Evolutionary conservation across 148 eudicot genomes (phyloP).

Genomic region (Vaccinium myrtillus): DNA sequence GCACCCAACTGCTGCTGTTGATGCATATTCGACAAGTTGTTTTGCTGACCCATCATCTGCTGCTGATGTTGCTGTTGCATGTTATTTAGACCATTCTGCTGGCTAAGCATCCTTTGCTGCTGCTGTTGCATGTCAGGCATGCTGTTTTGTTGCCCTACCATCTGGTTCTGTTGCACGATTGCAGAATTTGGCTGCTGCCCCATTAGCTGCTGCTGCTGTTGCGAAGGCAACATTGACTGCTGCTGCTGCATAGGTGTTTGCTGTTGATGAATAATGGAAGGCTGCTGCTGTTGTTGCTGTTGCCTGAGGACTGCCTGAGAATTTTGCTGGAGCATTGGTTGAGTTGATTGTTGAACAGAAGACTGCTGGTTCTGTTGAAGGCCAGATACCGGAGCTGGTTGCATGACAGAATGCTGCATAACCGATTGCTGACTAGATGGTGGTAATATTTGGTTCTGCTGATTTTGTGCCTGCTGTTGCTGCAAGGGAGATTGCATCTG

Average conservation of each 20-base stretch:
- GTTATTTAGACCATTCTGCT: constrained; percentile 58
- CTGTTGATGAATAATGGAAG: constrained; percentile 52
- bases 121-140: constrained; percentile 78
- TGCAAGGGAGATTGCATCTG: constrained; percentile 54
- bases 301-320: constrained; percentile 58
- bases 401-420: constrained; percentile 77
- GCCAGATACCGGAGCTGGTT: constrained; percentile 52
- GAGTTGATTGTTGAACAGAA: constrained; percentile 64
- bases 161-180: constrained; percentile 58
- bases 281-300: constrained; percentile 47
- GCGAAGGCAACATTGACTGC: constrained; percentile 40
- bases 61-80: constrained; percentile 58
- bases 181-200: constrained; percentile 55
- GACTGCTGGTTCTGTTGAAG: constrained; percentile 73
- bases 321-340: constrained; percentile 69
- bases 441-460: constrained; percentile 38
- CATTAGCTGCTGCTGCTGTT: constrained; percentile 41
- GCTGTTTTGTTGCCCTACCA: constrained; percentile 63
- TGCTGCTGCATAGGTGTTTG: constrained; percentile 45
- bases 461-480: constrained; percentile 52
- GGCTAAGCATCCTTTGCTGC: constrained; percentile 57
- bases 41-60: constrained; percentile 53
- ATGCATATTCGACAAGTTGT: constrained; percentile 39
- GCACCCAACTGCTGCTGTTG: constrained; percentile 72
- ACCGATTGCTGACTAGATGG: constrained; percentile 62